Base-by-base conservation (phyloP, 352 stramenopile genomes). In the Pythium chondricola region DNA sequence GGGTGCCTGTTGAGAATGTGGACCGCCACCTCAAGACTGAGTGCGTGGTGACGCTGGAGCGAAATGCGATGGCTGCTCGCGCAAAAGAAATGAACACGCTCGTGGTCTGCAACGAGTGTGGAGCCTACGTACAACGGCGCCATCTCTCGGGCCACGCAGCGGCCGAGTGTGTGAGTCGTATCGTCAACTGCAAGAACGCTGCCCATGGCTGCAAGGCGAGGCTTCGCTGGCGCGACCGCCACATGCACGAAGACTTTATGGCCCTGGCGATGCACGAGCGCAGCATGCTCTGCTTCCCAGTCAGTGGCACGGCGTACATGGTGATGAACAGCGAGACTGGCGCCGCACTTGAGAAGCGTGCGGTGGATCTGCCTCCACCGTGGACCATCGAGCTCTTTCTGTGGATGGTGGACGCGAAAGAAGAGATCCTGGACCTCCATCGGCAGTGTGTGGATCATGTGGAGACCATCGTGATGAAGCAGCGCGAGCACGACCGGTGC, bases 311-410 rank as follows among this genome's bases (percentile, higher is more conserved):
- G 21, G 60, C 63, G 10, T 80, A 71, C 52, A 66, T 87, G 21
- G 58, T 52, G 17, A 26, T 82, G 6, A 60, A 66, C 14, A 68
- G 43, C 31, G 45, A 66, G 37, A 52, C 42, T 6, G 26, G 25
- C 4, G 42, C 48, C 14, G 20, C 35, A 29, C 22, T 54, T 24
- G 30, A 48, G 37, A 43, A 43, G n/a, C 24, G 30, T n/a, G 8
- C 45, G 0, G 39, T 48, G 17, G 75, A 90, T 45, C 42, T 84
- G 26, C 33, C 72, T 13, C 79, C 75, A 7, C 79, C 79, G 0
- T 88, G 79, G 79, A 85, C 76, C 11, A 61, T 79, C 17, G 79
- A 90, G 44, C 83, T 69, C 43, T 90, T 71, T 38, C 26, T 88
- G 2, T 83, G 74, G 74, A 53, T 85, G 36, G 61, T 69, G 4